Evolutionary conservation across 345 rosid genomes (phyloP).

Genomic region (Geranium brycei): DNA sequence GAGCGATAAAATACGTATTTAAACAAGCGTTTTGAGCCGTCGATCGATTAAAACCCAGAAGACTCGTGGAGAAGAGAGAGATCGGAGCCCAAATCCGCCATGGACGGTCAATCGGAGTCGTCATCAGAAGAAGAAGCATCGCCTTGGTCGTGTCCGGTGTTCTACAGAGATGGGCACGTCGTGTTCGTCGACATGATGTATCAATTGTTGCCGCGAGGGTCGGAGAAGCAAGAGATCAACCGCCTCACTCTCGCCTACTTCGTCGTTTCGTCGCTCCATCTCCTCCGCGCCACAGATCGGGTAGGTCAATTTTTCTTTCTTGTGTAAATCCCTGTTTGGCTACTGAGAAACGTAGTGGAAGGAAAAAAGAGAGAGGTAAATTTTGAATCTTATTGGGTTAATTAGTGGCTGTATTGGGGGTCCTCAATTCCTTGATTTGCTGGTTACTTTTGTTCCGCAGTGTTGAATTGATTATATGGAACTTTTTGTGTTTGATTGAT

Average conservation of each 20-base stretch:
- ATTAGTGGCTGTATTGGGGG: no score
- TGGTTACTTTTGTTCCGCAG: no score
- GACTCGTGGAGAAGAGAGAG: background rate
- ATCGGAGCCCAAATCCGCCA: background rate
- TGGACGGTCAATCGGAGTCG: conserved; percentile 19
- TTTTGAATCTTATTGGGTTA: no score
- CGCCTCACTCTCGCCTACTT: conserved; percentile 78
- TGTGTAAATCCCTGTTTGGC: background rate
- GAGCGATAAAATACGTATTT: no score
- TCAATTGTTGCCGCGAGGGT: conserved; percentile 48
- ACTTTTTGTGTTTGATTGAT: no score
- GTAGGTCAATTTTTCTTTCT: conserved; percentile 18
- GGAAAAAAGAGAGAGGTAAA: background rate
- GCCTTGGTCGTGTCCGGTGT: conserved; percentile 16
- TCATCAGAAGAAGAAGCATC: conserved; percentile 12
- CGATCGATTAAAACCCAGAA: background rate
- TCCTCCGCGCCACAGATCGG: conserved; percentile 48
- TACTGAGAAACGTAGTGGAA: background rate
- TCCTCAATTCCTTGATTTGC: no score
- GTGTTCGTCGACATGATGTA: conserved; percentile 64
- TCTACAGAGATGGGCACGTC: conserved; percentile 55
- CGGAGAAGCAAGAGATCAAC: conserved; percentile 79
- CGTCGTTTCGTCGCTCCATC: conserved; percentile 67
- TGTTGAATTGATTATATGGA: no score
- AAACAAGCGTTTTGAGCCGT: no score